Evolutionary conservation across 2,329 filamentous ascomycete species (phyloP).

Genomic region (Malbranchea zuffiana): DNA sequence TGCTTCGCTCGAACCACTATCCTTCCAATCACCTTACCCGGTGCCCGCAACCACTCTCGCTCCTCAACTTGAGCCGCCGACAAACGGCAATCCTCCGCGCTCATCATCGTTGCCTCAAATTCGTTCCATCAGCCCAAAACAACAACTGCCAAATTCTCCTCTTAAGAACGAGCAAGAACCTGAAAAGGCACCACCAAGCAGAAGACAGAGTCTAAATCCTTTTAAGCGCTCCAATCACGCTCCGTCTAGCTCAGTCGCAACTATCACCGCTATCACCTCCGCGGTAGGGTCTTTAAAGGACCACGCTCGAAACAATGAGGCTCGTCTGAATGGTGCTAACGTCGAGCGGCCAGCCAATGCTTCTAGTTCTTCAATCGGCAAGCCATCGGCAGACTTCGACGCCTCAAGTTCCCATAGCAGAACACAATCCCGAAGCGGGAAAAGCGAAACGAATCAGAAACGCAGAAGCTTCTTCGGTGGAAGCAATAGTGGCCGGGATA

Average conservation of each 20-base stretch:
- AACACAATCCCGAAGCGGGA: constrained; percentile 26
- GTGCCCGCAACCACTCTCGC: constrained; percentile 37
- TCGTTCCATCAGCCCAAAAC: constrained; percentile 28
- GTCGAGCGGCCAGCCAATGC: constrained; percentile 15
- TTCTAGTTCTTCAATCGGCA: constrained; percentile 12
- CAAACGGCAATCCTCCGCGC: constrained; percentile 19
- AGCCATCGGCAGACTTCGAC: constrained; percentile 25
- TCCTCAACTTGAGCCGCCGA: constrained; percentile 21
- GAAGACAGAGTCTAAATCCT: constrained; percentile 34
- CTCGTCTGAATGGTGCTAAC: constrained; percentile 13
- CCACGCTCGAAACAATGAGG: constrained; percentile 8
- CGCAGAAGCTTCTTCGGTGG: constrained; percentile 33
- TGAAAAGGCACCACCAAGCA: constrained; percentile 29
- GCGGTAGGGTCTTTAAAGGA: constrained; percentile 1
- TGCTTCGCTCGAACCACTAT: constrained; percentile 45
- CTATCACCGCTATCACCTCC: constrained; percentile 19
- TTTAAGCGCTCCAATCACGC: constrained; percentile 33
- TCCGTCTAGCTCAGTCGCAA: constrained; percentile 27
- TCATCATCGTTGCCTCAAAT: constrained; percentile 15
- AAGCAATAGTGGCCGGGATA: constrained; percentile 9
- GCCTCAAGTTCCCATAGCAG: constrained; percentile 29
- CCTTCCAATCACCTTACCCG: constrained; percentile 35
- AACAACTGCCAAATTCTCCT: constrained; percentile 26
- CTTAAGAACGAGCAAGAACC: constrained; percentile 24
- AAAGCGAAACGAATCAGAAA: constrained; percentile 23